Evolutionary conservation across 2,329 filamentous ascomycete genomes (phyloP).

Genomic region (Trichoderma atroviride): DNA sequence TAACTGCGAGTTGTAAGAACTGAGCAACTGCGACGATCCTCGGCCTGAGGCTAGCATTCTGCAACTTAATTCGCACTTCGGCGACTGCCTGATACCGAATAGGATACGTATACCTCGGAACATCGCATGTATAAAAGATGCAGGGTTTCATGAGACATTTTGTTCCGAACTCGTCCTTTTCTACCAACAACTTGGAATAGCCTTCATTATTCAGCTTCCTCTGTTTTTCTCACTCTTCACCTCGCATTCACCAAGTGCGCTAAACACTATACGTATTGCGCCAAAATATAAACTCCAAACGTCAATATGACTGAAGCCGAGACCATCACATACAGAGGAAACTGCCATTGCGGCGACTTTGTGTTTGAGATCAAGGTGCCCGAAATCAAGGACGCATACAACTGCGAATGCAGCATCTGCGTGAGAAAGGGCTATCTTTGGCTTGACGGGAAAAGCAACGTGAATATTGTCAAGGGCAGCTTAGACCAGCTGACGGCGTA

Average conservation of each 20-base stretch:
- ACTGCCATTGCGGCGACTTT: constrained; percentile 60
- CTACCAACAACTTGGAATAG: neutral
- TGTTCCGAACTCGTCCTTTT: neutral
- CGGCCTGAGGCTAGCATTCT: neutral
- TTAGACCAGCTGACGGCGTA: constrained; percentile 48
- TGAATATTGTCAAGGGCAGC: constrained; percentile 53
- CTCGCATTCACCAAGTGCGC: neutral
- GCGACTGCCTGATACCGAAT: neutral
- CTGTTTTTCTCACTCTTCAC: too few species aligned
- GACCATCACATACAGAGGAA: constrained; percentile 54
- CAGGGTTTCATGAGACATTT: neutral
- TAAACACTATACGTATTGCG: neutral
- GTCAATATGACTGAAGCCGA: constrained; percentile 20
- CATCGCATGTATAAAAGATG: neutral
- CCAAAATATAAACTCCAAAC: too few species aligned
- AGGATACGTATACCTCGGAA: neutral
- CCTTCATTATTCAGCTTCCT: neutral
- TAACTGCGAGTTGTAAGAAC: neutral
- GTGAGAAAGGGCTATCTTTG: constrained; percentile 51
- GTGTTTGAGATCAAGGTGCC: constrained; percentile 56
- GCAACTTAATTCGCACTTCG: neutral
- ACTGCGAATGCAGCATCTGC: constrained; percentile 72
- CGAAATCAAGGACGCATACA: constrained; percentile 57
- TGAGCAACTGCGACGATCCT: neutral
- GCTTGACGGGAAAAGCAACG: constrained; percentile 37